Evolutionary conservation across 1,139 yeast genomes (phyloP).

Genomic region (Eremothecium cymbalariae): DNA sequence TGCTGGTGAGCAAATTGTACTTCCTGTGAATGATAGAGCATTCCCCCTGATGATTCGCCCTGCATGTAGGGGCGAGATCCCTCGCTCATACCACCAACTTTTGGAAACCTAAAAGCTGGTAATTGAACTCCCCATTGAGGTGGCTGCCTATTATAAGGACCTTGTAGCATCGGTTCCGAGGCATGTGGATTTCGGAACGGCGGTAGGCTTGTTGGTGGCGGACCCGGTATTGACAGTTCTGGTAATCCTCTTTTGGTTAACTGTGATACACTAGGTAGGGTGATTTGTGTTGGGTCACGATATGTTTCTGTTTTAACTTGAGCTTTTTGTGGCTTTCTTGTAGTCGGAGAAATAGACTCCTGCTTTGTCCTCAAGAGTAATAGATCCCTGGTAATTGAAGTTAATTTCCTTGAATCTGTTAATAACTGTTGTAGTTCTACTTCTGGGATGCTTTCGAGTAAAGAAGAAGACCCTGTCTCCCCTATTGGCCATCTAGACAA

Average conservation of each 20-base stretch:
- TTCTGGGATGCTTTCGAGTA: conserved; percentile 6
- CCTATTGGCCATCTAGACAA: conserved; percentile 5
- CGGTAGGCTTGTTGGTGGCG: not conserved
- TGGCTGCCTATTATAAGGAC: not conserved
- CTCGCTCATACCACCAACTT: not conserved
- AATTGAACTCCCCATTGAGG: conserved; percentile 1
- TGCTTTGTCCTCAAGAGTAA: conserved; percentile 5
- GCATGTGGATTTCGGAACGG: too few relatives aligned
- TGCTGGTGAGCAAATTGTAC: too few relatives aligned
- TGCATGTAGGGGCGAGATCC: conserved; percentile 5
- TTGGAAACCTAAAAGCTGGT: conserved; percentile 4
- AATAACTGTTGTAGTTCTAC: conserved; percentile 3
- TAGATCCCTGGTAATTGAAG: conserved; percentile 5
- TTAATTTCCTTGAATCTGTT: conserved; percentile 6
- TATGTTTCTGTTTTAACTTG: too few relatives aligned
- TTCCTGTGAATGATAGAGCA: too few relatives aligned
- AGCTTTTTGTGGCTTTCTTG: too few relatives aligned
- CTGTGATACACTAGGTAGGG: not conserved
- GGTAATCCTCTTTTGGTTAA: not conserved
- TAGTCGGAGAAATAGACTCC: too few relatives aligned
- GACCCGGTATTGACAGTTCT: not conserved
- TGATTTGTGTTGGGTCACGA: too few relatives aligned
- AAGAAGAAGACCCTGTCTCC: conserved; percentile 2
- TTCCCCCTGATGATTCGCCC: too few relatives aligned
- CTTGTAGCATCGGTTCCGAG: too few relatives aligned